Base-by-base conservation (phyloP, 192 early-diverging fungal species). In the Gigaspora rosea region DNA sequence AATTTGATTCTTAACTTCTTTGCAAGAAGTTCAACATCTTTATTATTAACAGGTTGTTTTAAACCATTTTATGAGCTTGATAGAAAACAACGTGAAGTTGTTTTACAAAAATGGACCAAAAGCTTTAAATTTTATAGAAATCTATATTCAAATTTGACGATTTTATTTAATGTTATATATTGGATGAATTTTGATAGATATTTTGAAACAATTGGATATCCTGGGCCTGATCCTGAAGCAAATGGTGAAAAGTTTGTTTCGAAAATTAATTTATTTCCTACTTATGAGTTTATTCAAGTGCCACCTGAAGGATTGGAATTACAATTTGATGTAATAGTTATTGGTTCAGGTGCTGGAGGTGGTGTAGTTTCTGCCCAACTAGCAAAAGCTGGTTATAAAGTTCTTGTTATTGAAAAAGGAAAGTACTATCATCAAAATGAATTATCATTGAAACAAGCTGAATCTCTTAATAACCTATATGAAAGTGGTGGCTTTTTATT, bases 391-490 rank as follows among this genome's bases (percentile, higher is more conserved):
- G 93, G 93, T 2, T 85, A 91, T 78, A 83, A 77, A 3, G 91
- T 95, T 6, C 54, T 94, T 32, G 89, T 94, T 10, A 73, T 93
- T 12, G 93, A 94, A 78, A 94, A 93, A 79, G 91, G 87, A 9
- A 78, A 81, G 10, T 91, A 91, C 78, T 75, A 82, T 48, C 86
- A 87, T 63, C 88, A 85, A 33, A 74, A 77, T 15, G 90, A 92
- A 8, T 73, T 92, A 8, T 72, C 78, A 10, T 81, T 86, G 61
- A 83, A 78, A 47, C 91, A 92, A 77, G 27, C 73, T 10, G 81
- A 87, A 32, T 87, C 83, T 7, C 76, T 87, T 27, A 56, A 65
- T 7, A 85, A 77, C 8, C 68, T 92, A 50, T 91, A 88, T 67
- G 93, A 95, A 73, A 70, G 72, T 50, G 79, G 83, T 13, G 90